phyloP scores from a whole-genome alignment of 805 yeast genomes.

The Yarrowia porcina region DNA sequence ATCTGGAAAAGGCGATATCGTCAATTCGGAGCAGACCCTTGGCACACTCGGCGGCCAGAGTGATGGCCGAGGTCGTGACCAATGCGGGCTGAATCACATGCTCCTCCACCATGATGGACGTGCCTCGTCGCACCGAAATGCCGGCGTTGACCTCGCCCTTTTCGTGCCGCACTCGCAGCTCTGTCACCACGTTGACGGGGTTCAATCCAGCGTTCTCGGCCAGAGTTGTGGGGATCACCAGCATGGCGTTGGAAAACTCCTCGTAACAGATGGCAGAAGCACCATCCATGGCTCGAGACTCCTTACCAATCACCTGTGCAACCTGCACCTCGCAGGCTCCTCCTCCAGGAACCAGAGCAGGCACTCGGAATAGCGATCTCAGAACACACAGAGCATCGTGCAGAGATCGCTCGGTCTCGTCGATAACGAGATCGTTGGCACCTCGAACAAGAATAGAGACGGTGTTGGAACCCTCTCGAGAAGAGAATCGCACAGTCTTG shows the following conservation, averaged over 20 bases:
- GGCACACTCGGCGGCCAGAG: conserved; percentile 93
- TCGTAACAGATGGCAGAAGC: conserved; percentile 87
- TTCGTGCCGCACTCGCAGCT: conserved; percentile 85
- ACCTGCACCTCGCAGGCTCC: conserved; percentile 97
- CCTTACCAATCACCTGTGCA: conserved; percentile 67
- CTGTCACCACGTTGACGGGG: conserved; percentile 88
- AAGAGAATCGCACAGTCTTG: conserved; percentile 77
- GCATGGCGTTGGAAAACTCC: conserved; percentile 88
- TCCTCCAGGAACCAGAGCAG: conserved; percentile 94
- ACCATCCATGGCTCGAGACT: conserved; percentile 70
- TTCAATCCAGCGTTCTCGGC: conserved; percentile 95
- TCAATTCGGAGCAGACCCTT: conserved; percentile 94
- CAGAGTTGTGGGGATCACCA: conserved; percentile 87
- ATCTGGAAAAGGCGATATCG: conserved; percentile 91
- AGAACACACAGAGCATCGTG: conserved; percentile 97
- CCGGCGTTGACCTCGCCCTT: conserved; percentile 93
- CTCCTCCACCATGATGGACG: conserved; percentile 89
- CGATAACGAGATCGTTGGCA: conserved; percentile 83
- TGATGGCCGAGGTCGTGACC: conserved; percentile 90
- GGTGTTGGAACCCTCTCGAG: conserved; percentile 41
- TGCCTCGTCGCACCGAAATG: conserved; percentile 88
- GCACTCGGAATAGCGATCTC: conserved; percentile 81
- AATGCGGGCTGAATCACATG: conserved; percentile 95
- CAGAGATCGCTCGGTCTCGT: conserved; percentile 94
- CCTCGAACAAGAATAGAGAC: conserved; percentile 93